A percentile compares a stretch with the other conserved stretches of the same genome.
Conservation (phyloP, 2,329 filamentous ascomycete genomes). For the Neocucurbitaria cava region DNA sequence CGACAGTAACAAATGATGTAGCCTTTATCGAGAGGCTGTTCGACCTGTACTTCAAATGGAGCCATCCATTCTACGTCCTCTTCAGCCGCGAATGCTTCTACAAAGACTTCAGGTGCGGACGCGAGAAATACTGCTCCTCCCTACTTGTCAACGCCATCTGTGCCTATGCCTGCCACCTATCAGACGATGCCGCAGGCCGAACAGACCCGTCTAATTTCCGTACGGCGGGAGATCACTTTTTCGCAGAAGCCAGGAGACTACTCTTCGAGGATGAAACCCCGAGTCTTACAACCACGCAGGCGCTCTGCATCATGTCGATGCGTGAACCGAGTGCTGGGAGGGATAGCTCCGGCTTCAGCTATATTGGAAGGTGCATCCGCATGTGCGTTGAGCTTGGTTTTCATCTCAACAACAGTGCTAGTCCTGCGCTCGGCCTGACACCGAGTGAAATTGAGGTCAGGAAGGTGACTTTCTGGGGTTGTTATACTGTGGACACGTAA, state of each 20-base stretch:
- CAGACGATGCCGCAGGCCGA: slow-evolving; percentile 68
- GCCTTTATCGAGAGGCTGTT: slow-evolving; percentile 69
- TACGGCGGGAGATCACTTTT: slow-evolving; percentile 76
- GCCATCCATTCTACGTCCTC: slow-evolving; percentile 77
- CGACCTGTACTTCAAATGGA: slow-evolving; percentile 71
- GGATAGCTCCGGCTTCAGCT: slow-evolving; percentile 76
- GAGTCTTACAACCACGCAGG: slow-evolving; percentile 74
- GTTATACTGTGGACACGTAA: slow-evolving; percentile 58
- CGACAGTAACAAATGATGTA: slow-evolving; percentile 64
- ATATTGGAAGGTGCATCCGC: slow-evolving; percentile 74
- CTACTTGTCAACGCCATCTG: slow-evolving; percentile 71
- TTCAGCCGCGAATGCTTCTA: slow-evolving; percentile 76
- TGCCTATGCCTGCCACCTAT: slow-evolving; percentile 72
- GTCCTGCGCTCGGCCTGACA: slow-evolving; percentile 39
- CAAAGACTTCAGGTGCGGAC: slow-evolving; percentile 67
- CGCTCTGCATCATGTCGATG: slow-evolving; percentile 77
- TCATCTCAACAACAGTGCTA: slow-evolving; percentile 57
- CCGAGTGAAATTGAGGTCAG: slow-evolving; percentile 56
- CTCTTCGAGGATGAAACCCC: slow-evolving; percentile 66
- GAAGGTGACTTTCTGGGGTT: slow-evolving; percentile 62
- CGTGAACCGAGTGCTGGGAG: slow-evolving; percentile 75
- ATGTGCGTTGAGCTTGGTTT: slow-evolving; percentile 76
- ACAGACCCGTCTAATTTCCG: slow-evolving; percentile 67
- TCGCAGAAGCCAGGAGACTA: slow-evolving; percentile 70
- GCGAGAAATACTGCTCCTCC: slow-evolving; percentile 70